Evolutionary conservation across 192 early-diverging fungal species (phyloP).

Genomic region (Coemansia sp.): DNA sequence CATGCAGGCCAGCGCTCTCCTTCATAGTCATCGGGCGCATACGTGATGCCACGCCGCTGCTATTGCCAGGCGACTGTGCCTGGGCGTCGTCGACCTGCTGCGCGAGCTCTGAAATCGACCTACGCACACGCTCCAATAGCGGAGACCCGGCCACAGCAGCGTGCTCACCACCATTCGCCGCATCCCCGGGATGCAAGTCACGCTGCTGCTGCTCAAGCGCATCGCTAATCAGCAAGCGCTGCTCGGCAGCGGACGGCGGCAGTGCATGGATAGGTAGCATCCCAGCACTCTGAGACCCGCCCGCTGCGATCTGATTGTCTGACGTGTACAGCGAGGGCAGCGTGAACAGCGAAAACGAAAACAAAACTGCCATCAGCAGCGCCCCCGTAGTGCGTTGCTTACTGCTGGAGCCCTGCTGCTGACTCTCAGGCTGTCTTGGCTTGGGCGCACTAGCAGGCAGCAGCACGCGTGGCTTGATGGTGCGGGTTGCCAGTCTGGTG

Average conservation of each 20-base stretch:
- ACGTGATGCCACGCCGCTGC: neutral
- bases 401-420: neutral
- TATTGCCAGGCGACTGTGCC: constrained; percentile 5
- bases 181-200: neutral
- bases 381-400: constrained; percentile 32
- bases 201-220: neutral
- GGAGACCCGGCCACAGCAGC: constrained; percentile 11
- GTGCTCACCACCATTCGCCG: neutral
- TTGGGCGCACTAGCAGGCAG: constrained; percentile 12
- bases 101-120: constrained; percentile 30
- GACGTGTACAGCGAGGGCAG: constrained; percentile 58
- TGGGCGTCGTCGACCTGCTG: constrained; percentile 24
- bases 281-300: constrained; percentile 29
- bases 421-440: neutral
- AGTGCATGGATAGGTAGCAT: constrained; percentile 16
- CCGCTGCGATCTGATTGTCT: constrained; percentile 29
- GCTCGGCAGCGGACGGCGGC: constrained; percentile 15
- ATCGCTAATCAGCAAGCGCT: constrained; percentile 27
- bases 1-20: constrained; percentile 42
- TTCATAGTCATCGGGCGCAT: constrained; percentile 50
- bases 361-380: constrained; percentile 67
- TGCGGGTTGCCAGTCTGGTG: neutral
- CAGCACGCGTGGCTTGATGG: constrained; percentile 8
- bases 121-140: constrained; percentile 41
- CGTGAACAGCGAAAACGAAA: constrained; percentile 81